Evolutionary conservation across 495 filamentous ascomycete genomes (phyloP).

Genomic region (Cercophora samala): DNA sequence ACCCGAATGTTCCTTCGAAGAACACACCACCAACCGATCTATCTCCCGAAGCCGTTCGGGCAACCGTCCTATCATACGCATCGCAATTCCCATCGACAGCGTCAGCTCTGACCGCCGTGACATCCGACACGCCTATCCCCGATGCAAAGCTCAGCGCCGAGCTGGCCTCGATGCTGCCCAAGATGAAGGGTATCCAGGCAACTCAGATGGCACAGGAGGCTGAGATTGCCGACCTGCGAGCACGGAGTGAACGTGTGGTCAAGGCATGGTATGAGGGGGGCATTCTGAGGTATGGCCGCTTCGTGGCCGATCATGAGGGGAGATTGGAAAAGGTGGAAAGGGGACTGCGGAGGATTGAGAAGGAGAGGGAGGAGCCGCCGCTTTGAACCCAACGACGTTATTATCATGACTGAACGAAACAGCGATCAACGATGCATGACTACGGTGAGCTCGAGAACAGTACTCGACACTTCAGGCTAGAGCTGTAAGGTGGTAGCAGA

Average conservation of each 20-base stretch:
- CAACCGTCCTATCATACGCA: constrained; percentile 72
- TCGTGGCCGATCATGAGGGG: constrained; percentile 71
- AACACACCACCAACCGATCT: constrained; percentile 42
- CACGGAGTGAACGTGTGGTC: constrained; percentile 68
- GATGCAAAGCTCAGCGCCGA: constrained; percentile 61
- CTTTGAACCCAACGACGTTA: constrained; percentile 5
- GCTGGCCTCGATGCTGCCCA: constrained; percentile 66
- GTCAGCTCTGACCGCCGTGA: constrained; percentile 74
- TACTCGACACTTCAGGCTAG: too few species aligned
- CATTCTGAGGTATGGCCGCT: constrained; percentile 64
- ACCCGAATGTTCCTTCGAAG: constrained; percentile 20
- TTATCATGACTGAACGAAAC: constrained; percentile 5
- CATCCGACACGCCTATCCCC: constrained; percentile 69
- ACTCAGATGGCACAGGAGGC: constrained; percentile 67
- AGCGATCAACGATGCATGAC: neutral
- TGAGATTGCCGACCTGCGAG: constrained; percentile 67
- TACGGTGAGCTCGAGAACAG: too few species aligned
- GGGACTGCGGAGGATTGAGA: constrained; percentile 58
- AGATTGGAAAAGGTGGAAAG: constrained; percentile 65
- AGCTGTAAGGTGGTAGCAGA: too few species aligned
- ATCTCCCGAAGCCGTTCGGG: constrained; percentile 47
- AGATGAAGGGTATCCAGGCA: constrained; percentile 62
- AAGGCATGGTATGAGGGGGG: constrained; percentile 77
- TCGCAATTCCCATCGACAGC: constrained; percentile 70
- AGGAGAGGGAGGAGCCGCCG: constrained; percentile 28